phyloP scores from a whole-genome alignment of 345 rosid species.

The Streptanthus diversifolius region DNA sequence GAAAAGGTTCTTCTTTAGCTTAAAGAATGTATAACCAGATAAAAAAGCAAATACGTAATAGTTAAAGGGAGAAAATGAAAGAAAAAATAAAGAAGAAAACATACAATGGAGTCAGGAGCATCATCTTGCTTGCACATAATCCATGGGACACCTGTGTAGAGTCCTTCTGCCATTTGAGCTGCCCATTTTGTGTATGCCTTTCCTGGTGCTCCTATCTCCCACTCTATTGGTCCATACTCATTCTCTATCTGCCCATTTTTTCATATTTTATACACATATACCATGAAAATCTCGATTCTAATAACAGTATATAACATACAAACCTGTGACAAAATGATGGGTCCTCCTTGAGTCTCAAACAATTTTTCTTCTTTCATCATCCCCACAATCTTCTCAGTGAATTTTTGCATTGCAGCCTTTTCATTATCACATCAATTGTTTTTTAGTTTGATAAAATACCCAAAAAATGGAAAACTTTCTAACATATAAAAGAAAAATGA shows the following conservation, averaged over 20 bases:
- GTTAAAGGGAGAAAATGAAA: neutral
- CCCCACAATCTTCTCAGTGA: slow-evolving; percentile 69
- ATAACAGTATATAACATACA: neutral
- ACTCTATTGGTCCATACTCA: slow-evolving; percentile 57
- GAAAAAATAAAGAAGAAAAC: neutral
- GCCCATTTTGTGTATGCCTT: slow-evolving; percentile 55
- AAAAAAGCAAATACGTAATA: neutral
- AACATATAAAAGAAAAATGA: neutral
- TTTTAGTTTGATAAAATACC: neutral
- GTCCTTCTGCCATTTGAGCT: slow-evolving; percentile 58
- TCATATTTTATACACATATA: neutral
- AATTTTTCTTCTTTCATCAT: slow-evolving; percentile 70
- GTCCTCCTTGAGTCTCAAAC: slow-evolving; percentile 81
- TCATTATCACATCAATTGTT: slow-evolving; percentile 35
- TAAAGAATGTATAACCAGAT: neutral
- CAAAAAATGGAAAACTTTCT: neutral
- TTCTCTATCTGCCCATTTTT: slow-evolving; percentile 53
- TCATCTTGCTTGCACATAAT: slow-evolving; percentile 64
- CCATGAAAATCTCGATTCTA: neutral
- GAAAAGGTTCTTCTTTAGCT: neutral
- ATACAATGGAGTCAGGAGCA: slow-evolving; percentile 68
- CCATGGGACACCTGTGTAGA: slow-evolving; percentile 71
- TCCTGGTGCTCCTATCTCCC: slow-evolving; percentile 50
- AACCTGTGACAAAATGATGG: slow-evolving; percentile 86
- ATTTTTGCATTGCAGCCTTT: slow-evolving; percentile 74